A percentile compares a stretch with the other conserved stretches of the same genome.
These are phyloP conservation scores for Cyberlindnera meyerae DNA, from an alignment of 805 yeast genomes.

Conservation along the genomic window DNA sequence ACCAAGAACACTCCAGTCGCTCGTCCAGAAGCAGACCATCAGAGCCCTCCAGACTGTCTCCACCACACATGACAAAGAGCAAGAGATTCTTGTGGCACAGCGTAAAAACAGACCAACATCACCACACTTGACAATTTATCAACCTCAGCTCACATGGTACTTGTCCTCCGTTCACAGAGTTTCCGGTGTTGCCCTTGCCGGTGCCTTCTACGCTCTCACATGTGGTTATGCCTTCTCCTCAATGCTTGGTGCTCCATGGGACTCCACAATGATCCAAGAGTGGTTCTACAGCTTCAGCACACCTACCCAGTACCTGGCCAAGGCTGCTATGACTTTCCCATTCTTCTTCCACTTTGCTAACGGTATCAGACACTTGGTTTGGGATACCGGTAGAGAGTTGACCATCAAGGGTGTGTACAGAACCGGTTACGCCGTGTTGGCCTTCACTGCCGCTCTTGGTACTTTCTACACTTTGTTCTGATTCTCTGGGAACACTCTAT, in stretches of 20 bases:
- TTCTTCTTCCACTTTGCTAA: conserved; percentile 83
- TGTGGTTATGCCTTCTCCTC: conserved; percentile 70
- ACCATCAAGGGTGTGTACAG: conserved; percentile 83
- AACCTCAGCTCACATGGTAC: conserved; percentile 84
- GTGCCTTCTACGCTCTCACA: conserved; percentile 73
- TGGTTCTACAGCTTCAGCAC: conserved; percentile 54
- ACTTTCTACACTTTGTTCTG: conserved; percentile 34
- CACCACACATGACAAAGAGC: conserved; percentile 59
- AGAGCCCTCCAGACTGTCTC: conserved; percentile 35
- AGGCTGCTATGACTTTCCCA: conserved; percentile 72
- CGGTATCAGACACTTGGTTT: conserved; percentile 88
- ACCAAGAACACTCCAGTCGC: neutral
- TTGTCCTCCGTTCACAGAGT: conserved; percentile 82
- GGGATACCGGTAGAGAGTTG: conserved; percentile 86
- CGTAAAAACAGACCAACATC: conserved; percentile 85
- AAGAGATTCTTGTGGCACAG: conserved; percentile 69
- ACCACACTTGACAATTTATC: conserved; percentile 85
- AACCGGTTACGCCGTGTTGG: conserved; percentile 85
- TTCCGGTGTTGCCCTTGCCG: conserved; percentile 79
- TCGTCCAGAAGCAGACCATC: conserved; percentile 13
- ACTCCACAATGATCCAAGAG: conserved; percentile 30
- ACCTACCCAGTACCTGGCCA: conserved; percentile 54
- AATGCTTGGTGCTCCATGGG: conserved; percentile 46
- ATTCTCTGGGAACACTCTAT: neutral
- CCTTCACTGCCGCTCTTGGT: conserved; percentile 52